Evolutionary conservation across 495 filamentous ascomycete species (phyloP), one percentile per base, ranked within the genome.

Genomic region (Penicillium pulvis): DNA sequence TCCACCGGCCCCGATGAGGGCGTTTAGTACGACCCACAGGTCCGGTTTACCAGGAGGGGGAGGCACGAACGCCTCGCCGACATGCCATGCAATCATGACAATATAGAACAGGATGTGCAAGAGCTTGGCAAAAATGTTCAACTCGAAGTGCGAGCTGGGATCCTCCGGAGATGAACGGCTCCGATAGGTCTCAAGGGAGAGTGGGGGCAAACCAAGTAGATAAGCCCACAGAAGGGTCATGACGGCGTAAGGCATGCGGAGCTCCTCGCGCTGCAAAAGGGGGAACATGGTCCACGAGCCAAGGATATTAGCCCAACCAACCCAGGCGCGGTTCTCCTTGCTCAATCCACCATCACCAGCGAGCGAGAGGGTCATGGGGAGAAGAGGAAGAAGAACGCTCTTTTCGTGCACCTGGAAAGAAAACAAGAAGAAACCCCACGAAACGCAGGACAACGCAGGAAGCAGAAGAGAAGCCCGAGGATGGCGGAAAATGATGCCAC

Each of bases 331-430:
- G 19, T 81, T 85, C 39, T 87, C 84, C 58, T 87, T 88, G 52
- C 83, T 83, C 26, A 98, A 77, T 0, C 92, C 92, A 41, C 89
- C 84, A 49, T 87, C 82, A 5, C 88, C 85, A 16, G 89, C 89
- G 19, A 98, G 82, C 5, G 97, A 77, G 9, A 97, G 75, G 0
- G 92, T 97, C 87, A 93, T 94, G 0, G 94, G 94, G 58, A 97
- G 84, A 24, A 98, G 79, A 3, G 94, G 94, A 0, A 98, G 83
- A 6, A 98, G 79, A 0, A 96, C 91, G 62, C 90, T 95, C 77
- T 98, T 98, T 74, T 98, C 94, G 71, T 98, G 94, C 0, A 98
- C 94, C 62, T 98, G 94, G 74, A 96, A 98, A 53, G 90, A 93
- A 72, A 92, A 97, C 11, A 98, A 76, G 72, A 97, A 98, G 78